Conservation (phyloP, 2,329 filamentous ascomycete genomes). For the Trichoderma guizhouense region DNA sequence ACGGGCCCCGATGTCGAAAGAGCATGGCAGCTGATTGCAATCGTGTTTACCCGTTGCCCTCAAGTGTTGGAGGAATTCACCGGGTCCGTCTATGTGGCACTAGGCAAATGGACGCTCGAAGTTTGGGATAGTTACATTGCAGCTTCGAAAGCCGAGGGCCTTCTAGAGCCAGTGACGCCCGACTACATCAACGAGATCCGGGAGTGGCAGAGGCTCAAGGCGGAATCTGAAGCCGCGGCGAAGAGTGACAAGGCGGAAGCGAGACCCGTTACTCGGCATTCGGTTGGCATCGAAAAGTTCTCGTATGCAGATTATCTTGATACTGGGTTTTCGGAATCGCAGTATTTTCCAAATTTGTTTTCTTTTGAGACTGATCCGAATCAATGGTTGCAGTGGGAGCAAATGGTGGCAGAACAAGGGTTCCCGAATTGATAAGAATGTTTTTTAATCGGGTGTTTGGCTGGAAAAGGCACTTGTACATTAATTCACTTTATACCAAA, state of each 20-base stretch:
- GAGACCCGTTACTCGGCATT: neutral
- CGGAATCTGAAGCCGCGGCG: neutral
- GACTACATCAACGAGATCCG: neutral
- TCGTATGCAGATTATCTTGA: neutral
- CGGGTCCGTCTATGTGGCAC: neutral
- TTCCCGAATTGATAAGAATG: neutral
- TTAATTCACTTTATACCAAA: neutral
- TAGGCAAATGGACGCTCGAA: constrained; percentile 7
- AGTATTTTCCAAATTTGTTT: neutral
- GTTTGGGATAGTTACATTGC: neutral
- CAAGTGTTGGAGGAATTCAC: neutral
- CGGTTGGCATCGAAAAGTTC: neutral
- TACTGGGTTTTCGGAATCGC: neutral
- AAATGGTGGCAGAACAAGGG: neutral
- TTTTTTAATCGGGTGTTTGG: neutral
- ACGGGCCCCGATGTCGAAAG: neutral
- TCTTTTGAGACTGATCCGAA: constrained; percentile 2
- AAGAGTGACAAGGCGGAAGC: neutral
- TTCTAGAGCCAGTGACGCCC: neutral
- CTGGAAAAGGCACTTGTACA: neutral
- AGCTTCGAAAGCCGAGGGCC: neutral
- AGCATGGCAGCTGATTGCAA: neutral
- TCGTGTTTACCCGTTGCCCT: neutral
- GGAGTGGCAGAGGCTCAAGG: neutral
- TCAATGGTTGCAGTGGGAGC: constrained; percentile 6